These are phyloP conservation scores for Dendrobium officinale DNA, from an alignment of 106 monocot genomes.

Conservation along the genomic window DNA sequence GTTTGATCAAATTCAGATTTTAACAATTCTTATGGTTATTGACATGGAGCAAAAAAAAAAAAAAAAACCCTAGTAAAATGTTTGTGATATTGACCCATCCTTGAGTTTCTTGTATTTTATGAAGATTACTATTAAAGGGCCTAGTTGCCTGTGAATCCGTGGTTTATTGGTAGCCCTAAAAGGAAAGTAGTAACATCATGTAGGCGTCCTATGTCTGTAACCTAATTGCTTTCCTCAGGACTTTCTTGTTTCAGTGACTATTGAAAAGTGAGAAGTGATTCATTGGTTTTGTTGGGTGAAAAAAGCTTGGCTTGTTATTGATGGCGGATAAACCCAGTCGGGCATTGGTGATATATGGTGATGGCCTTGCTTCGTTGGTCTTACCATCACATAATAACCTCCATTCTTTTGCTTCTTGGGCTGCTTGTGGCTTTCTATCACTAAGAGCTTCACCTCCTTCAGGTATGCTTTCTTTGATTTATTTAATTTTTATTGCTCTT, in stretches of 20 bases:
- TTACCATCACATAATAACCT: slow-evolving; percentile 42
- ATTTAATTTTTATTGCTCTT: neutral
- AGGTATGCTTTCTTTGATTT: slow-evolving; percentile 15
- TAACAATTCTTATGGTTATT: too few species aligned
- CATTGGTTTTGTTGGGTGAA: neutral
- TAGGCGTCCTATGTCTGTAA: neutral
- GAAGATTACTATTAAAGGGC: neutral
- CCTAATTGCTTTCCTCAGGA: neutral
- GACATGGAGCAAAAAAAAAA: too few species aligned
- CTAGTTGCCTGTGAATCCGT: neutral
- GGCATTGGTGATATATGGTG: slow-evolving; percentile 71
- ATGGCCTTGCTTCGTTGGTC: slow-evolving; percentile 51
- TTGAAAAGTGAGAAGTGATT: neutral
- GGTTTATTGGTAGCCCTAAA: neutral
- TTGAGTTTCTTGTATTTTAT: too few species aligned
- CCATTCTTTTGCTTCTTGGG: slow-evolving; percentile 65
- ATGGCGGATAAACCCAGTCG: slow-evolving; percentile 99
- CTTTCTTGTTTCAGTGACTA: neutral
- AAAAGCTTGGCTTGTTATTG: neutral
- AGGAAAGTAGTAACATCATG: neutral
- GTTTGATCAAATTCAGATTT: too few species aligned
- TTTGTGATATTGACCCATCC: too few species aligned
- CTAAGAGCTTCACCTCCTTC: slow-evolving; percentile 34
- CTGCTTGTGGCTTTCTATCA: slow-evolving; percentile 75
- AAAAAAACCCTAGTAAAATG: too few species aligned